These are phyloP conservation scores for Lineolata rhizophorae DNA, from an alignment of 495 filamentous ascomycete genomes.

Conservation along the genomic window DNA sequence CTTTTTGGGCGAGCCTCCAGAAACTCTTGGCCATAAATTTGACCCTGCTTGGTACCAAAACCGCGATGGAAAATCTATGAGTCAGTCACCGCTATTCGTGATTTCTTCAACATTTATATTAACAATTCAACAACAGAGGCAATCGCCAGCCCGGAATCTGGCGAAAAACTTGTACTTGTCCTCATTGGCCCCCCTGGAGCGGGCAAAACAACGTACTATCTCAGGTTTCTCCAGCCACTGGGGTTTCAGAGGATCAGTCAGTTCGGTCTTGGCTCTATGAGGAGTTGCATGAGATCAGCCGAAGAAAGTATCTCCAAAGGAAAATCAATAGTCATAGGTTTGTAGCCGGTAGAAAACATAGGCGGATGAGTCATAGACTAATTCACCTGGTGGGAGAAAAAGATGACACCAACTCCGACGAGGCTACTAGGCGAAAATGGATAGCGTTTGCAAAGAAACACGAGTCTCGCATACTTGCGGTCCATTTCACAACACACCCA, in stretches of 20 bases:
- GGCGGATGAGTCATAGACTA: not conserved
- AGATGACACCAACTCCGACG: not conserved
- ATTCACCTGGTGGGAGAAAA: not conserved
- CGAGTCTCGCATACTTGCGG: not conserved
- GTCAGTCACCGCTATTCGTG: not conserved
- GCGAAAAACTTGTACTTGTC: not conserved
- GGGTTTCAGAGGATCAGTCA: no score
- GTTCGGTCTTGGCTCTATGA: no score
- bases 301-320: no score
- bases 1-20: not conserved
- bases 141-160: not conserved
- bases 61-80: no score
- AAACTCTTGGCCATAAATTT: not conserved
- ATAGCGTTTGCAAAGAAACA: not conserved
- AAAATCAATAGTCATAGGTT: not conserved
- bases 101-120: not conserved
- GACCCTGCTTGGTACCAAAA: no score
- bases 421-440: not conserved
- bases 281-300: no score
- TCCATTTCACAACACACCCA: constrained; percentile 1
- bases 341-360: not conserved
- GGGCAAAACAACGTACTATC: constrained; percentile 3
- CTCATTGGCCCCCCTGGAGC: constrained; percentile 2
- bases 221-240: not conserved
- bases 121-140: not conserved